Evolutionary conservation across 2,329 filamentous ascomycete genomes (phyloP).

Genomic region (Fusarium torreyae): DNA sequence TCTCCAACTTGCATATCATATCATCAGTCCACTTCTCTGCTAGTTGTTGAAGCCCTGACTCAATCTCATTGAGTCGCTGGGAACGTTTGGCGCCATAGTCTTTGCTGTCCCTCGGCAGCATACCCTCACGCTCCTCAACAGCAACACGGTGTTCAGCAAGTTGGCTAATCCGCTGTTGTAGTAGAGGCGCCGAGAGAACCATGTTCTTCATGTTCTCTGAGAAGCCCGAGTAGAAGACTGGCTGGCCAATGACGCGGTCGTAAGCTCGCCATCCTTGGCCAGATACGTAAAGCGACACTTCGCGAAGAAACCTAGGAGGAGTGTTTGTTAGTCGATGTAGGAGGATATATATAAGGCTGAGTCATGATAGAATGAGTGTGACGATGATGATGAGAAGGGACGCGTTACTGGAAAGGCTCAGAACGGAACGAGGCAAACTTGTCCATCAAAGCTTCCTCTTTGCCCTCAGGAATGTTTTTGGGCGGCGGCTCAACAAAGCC

Average conservation of each 20-base stretch:
- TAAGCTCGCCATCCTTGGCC: slow-evolving; percentile 97
- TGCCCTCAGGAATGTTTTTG: slow-evolving; percentile 62
- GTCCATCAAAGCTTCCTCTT: slow-evolving; percentile 81
- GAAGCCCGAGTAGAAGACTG: slow-evolving; percentile 93
- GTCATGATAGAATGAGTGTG: not conserved
- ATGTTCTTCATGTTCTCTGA: slow-evolving; percentile 88
- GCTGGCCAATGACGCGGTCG: slow-evolving; percentile 89
- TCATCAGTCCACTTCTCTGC: slow-evolving; percentile 89
- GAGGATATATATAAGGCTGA: not conserved
- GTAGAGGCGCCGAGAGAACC: slow-evolving; percentile 81
- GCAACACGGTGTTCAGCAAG: slow-evolving; percentile 81
- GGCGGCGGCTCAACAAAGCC: slow-evolving; percentile 71
- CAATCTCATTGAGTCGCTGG: slow-evolving; percentile 74
- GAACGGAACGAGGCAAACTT: slow-evolving; percentile 90
- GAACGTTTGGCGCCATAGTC: slow-evolving; percentile 66
- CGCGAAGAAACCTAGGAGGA: slow-evolving; percentile 82
- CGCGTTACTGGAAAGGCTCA: slow-evolving; percentile 70
- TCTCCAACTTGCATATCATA: slow-evolving; percentile 99
- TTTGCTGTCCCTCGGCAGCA: slow-evolving; percentile 70
- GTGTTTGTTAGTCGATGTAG: slow-evolving; percentile 25
- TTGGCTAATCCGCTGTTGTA: slow-evolving; percentile 81
- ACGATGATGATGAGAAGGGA: slow-evolving; percentile 28
- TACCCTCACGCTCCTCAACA: slow-evolving; percentile 83
- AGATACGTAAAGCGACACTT: slow-evolving; percentile 93
- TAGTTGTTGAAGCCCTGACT: slow-evolving; percentile 81